These are phyloP conservation scores for Jacaranda copaia DNA, from an alignment of 257 asterid genomes.

Conservation along the genomic window DNA sequence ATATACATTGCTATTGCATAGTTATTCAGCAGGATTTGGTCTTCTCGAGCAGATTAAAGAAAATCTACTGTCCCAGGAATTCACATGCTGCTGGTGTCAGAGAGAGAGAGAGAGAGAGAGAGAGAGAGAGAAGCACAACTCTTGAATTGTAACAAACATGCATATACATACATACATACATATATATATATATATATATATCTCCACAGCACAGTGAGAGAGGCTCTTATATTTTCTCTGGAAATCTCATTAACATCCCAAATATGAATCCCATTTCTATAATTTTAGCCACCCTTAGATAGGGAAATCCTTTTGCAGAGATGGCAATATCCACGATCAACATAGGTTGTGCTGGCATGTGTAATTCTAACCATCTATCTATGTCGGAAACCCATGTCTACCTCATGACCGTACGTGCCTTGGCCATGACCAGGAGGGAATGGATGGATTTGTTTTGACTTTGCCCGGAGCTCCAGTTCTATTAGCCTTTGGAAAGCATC, in stretches of 20 bases:
- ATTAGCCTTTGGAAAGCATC: constrained; percentile 83
- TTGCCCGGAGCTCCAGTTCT: constrained; percentile 78
- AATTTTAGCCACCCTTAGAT: background rate
- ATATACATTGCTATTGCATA: no score
- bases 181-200: constrained; percentile 1
- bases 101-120: no score
- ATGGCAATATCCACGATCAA: constrained; percentile 17
- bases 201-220: constrained; percentile 15
- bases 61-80: no score
- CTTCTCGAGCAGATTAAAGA: no score
- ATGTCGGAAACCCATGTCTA: constrained; percentile 65
- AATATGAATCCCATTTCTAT: constrained; percentile 25
- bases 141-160: constrained; percentile 12
- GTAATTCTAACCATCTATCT: constrained; percentile 44
- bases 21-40: no score
- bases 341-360: constrained; percentile 20
- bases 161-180: no score
- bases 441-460: constrained; percentile 68
- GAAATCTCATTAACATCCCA: constrained; percentile 22
- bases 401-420: constrained; percentile 66
- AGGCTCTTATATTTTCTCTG: constrained; percentile 17
- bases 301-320: background rate
- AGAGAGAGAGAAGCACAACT: background rate
- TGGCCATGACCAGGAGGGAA: constrained; percentile 55
- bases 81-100: background rate